Percentiles rank a stretch among this genome's conserved stretches.
Conservation (phyloP, 331 rosid species). For the Acacia pycnantha region DNA sequence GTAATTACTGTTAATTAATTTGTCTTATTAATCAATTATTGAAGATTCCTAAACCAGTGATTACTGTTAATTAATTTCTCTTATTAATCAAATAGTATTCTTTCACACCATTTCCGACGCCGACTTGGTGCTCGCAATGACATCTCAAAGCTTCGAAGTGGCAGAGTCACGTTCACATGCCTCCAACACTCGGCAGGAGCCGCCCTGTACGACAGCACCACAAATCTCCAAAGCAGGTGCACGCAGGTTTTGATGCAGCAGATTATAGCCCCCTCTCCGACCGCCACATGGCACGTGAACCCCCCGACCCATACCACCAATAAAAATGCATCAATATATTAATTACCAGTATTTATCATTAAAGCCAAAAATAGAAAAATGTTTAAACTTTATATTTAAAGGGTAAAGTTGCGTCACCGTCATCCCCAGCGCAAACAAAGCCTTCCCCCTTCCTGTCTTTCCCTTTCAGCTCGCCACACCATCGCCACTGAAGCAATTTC, state of each 20-base stretch:
- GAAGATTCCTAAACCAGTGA: neutral
- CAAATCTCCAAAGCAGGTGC: neutral
- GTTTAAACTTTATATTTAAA: neutral
- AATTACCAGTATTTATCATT: neutral
- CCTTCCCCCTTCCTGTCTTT: neutral
- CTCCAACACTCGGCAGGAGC: neutral
- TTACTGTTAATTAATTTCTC: neutral
- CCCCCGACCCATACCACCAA: neutral
- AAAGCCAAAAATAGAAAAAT: neutral
- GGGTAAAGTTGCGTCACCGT: constrained; percentile 14
- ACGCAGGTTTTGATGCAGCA: neutral
- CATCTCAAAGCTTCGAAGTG: neutral
- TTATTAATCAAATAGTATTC: neutral
- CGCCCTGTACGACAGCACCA: neutral
- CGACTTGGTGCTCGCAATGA: neutral
- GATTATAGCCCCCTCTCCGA: neutral
- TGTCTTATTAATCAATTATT: neutral
- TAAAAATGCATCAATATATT: neutral
- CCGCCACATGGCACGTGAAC: neutral
- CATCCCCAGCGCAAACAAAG: neutral
- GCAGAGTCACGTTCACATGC: neutral
- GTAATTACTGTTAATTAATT: no score
- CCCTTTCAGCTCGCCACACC: constrained; percentile 4
- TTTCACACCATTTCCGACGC: neutral
- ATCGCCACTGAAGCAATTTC: constrained; percentile 36